These are phyloP conservation scores for Mallotus nudiflorus DNA, from an alignment of 345 rosid genomes.

Conservation along the genomic window DNA sequence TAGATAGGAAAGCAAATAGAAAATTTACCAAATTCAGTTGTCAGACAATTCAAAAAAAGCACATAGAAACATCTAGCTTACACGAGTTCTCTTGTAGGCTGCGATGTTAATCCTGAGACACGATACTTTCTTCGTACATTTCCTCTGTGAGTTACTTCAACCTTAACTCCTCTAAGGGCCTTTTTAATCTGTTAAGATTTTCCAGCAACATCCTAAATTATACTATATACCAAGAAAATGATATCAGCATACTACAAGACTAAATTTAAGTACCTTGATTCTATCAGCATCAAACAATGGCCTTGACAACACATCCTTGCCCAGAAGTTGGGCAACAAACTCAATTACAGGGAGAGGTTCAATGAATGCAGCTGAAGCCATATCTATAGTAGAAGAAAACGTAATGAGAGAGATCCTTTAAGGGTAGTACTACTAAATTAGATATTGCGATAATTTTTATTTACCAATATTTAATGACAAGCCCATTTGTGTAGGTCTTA, in stretches of 20 bases:
- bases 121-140: conserved; percentile 92
- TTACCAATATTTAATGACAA: conserved; percentile 90
- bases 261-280: conserved; percentile 58
- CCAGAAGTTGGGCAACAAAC: conserved; percentile 88
- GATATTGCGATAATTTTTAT: not conserved
- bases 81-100: conserved; percentile 96
- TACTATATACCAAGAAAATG: conserved; percentile 9
- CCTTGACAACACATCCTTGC: conserved; percentile 72
- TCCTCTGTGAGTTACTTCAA: conserved; percentile 94
- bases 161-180: conserved; percentile 96
- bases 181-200: conserved; percentile 63
- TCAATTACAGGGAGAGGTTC: conserved; percentile 98
- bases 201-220: conserved; percentile 4
- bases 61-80: conserved; percentile 33
- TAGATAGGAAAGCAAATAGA: not conserved
- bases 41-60: not conserved
- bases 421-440: not conserved
- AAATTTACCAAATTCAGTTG: not conserved
- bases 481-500: conserved; percentile 99
- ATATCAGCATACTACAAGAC: conserved; percentile 3
- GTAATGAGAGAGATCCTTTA: conserved; percentile 9
- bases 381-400: conserved; percentile 44
- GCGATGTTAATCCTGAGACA: conserved; percentile 96
- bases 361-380: conserved; percentile 97
- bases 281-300: conserved; percentile 92